Percentiles rank a stretch among this genome's conserved stretches.
These are phyloP conservation scores for Annulohypoxylon moriforme DNA, from an alignment of 495 filamentous ascomycete genomes.

Conservation along the genomic window DNA sequence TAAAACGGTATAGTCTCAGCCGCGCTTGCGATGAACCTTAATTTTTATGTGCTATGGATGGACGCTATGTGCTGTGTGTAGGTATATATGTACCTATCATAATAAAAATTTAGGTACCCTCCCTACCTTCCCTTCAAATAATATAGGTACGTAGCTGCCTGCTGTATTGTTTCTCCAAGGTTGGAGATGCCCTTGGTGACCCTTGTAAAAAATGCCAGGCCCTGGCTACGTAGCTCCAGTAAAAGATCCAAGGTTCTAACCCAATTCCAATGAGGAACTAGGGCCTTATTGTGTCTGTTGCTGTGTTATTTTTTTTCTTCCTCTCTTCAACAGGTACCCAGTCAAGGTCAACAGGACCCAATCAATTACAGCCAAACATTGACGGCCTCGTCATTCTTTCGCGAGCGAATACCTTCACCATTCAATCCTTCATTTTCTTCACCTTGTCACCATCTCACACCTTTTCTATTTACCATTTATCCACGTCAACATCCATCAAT, in stretches of 20 bases:
- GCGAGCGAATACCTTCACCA: constrained; percentile 36
- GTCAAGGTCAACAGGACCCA: constrained; percentile 41
- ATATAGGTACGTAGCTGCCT: neutral
- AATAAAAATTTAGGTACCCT: neutral
- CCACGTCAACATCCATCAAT: constrained; percentile 19
- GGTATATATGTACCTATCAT: neutral
- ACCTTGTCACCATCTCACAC: constrained; percentile 36
- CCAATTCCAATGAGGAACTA: constrained; percentile 27
- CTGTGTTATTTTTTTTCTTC: constrained; percentile 37
- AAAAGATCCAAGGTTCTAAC: neutral
- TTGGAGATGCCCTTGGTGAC: neutral
- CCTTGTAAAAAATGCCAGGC: constrained; percentile 4
- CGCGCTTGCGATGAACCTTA: constrained; percentile 24
- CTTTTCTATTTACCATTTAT: constrained; percentile 33
- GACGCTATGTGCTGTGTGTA: too few species aligned
- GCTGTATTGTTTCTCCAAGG: neutral
- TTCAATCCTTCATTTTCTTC: constrained; percentile 29
- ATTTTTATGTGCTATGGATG: constrained; percentile 3
- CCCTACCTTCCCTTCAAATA: too few species aligned
- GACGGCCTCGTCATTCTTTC: constrained; percentile 50
- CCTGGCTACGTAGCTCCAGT: constrained; percentile 36
- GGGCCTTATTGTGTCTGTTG: constrained; percentile 25
- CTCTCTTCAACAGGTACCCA: constrained; percentile 23
- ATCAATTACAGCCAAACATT: constrained; percentile 49
- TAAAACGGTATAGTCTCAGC: constrained; percentile 37